Evolutionary conservation across 768 basidiomycete species (phyloP).

Genomic region (Calvatia gigantea): DNA sequence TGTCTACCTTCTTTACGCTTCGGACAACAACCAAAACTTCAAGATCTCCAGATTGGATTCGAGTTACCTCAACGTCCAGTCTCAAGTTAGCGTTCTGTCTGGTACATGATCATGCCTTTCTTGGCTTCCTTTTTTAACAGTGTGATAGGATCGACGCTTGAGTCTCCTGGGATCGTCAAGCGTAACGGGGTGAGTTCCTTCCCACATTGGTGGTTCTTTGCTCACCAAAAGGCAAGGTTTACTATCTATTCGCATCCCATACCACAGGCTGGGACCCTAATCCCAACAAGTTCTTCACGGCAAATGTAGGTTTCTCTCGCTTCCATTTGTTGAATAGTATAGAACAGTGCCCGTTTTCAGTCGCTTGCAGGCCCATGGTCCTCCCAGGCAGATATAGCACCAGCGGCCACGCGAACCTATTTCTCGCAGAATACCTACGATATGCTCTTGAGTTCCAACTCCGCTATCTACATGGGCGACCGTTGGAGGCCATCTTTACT

Average conservation of each 20-base stretch:
- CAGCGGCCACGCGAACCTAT: slow-evolving; percentile 47
- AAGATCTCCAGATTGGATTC: slow-evolving; percentile 55
- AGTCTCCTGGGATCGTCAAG: slow-evolving; percentile 61
- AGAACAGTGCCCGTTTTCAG: slow-evolving; percentile 22
- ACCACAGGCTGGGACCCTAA: slow-evolving; percentile 59
- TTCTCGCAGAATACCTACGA: slow-evolving; percentile 62
- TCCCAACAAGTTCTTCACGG: slow-evolving; percentile 56
- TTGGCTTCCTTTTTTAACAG: slow-evolving; percentile 8
- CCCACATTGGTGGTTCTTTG: neutral
- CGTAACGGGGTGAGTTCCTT: slow-evolving; percentile 39
- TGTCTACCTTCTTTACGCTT: slow-evolving; percentile 59
- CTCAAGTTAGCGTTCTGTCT: slow-evolving; percentile 40
- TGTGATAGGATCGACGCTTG: slow-evolving; percentile 46
- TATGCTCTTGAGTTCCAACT: slow-evolving; percentile 41
- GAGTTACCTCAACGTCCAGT: slow-evolving; percentile 56
- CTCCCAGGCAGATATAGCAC: slow-evolving; percentile 53
- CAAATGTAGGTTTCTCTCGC: slow-evolving; percentile 33
- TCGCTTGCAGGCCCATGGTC: slow-evolving; percentile 55
- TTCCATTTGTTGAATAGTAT: neutral
- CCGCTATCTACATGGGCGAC: slow-evolving; percentile 61
- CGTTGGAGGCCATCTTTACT: slow-evolving; percentile 53
- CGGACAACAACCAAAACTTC: slow-evolving; percentile 68
- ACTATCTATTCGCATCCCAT: slow-evolving; percentile 58
- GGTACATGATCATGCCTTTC: slow-evolving; percentile 25
- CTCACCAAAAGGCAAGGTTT: slow-evolving; percentile 32